Evolutionary conservation across 148 eudicot species (phyloP).

Genomic region (Dianthus caryophyllus): DNA sequence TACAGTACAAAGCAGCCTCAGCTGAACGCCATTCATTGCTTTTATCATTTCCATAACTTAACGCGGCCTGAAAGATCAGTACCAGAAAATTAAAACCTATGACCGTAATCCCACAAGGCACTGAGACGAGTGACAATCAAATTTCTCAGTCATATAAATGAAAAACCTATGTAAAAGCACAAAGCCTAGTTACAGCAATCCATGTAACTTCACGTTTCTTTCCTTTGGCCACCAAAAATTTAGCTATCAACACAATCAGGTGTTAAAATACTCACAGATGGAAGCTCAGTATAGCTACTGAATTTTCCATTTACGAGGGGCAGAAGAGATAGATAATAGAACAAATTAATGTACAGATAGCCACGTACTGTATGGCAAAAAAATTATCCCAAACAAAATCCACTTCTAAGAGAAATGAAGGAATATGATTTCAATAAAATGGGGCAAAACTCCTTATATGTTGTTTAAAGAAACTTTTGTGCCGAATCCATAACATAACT

Average conservation of each 20-base stretch:
- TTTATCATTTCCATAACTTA: constrained; percentile 53
- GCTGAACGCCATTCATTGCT: constrained; percentile 68
- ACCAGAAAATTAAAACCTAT: constrained; percentile 5
- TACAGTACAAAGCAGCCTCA: constrained; percentile 95
- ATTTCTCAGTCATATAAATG: background rate
- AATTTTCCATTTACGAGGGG: background rate
- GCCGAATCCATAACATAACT: background rate
- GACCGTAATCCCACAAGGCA: background rate
- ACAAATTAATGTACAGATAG: background rate
- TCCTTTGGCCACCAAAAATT: background rate
- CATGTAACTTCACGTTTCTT: background rate
- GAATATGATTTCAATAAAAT: background rate
- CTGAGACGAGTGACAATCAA: background rate
- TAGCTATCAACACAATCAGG: background rate
- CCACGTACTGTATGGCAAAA: background rate
- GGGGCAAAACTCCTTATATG: background rate
- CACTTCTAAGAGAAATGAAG: background rate
- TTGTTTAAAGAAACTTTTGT: background rate
- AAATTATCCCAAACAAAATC: no score
- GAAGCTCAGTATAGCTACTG: background rate
- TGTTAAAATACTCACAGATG: background rate
- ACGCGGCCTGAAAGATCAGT: constrained; percentile 46
- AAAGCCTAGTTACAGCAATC: background rate
- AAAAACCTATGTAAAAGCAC: no score
- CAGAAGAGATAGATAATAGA: background rate